Evolutionary conservation across 2,329 filamentous ascomycete genomes (phyloP), one percentile per base, ranked within the genome.

Genomic region (Colletotrichum sp.): DNA sequence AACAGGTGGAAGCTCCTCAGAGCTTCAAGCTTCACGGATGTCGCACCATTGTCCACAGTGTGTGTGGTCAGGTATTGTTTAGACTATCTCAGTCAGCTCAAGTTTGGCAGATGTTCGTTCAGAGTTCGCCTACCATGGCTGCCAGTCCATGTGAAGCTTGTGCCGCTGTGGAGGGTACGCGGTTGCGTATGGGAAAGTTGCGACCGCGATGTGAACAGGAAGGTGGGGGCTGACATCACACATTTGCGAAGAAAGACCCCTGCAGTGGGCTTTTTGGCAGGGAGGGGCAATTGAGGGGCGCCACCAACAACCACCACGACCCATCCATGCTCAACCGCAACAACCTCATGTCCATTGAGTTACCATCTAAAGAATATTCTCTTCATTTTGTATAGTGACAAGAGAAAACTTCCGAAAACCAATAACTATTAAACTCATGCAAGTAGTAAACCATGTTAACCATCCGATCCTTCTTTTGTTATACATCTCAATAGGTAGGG

Each of bases 31-130:
- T 69, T 36, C 32, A 39, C 28, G 71, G 71, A 21, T 52, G 30
- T 60, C 88, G 84, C 84, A 95, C 95, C 96, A 88, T 96, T 92
- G 84, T 98, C 95, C 84, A 98, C 92, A 59, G 96, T 96, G 85
- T 98, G 95, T 79, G 94, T 94, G 82, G 96, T 98, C 78, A 99
- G 91, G 85, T 98, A 99, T 93, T 99, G 97, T 88, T 99, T 99
- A 72, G 97, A 99, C 97, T 98, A 76, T 2, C 75, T 18, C n/a
- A 10, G 71, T 81, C 71, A 82, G 78, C 34, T 21, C 8, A 8
- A 55, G 18, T 8, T 8, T 44, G 16, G 8, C 21, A 21, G 26
- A 26, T 8, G 8, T 32, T 10, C 18, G 8, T 13, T 21, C 5
- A 39, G 15, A 67, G 34, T 34, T 32, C 59, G 24, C 82, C 70